phyloP scores from a whole-genome alignment of 108 stramenopile species.

The Chaetoceros tenuissimus region DNA sequence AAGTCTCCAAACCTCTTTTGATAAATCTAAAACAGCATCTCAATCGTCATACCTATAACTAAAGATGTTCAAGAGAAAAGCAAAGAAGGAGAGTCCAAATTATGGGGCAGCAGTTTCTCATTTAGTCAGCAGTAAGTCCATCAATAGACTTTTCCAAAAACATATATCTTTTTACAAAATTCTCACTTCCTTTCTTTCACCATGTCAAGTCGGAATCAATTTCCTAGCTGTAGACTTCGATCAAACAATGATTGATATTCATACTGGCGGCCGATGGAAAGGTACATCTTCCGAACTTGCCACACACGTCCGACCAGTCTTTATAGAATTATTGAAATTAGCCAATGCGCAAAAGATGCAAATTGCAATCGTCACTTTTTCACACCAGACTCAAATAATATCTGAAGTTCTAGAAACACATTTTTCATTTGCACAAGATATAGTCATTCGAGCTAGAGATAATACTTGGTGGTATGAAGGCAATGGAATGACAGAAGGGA shows the following conservation, averaged over 20 bases:
- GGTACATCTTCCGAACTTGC: conserved; percentile 61
- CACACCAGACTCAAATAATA: conserved; percentile 66
- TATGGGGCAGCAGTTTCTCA: neutral
- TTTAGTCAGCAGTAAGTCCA: neutral
- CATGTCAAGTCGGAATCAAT: conserved; percentile 35
- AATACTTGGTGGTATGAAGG: conserved; percentile 79
- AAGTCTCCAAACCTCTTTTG: too few relatives aligned
- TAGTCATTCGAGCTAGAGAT: conserved; percentile 83
- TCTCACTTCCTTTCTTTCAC: neutral
- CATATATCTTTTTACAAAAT: neutral
- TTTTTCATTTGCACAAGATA: conserved; percentile 33
- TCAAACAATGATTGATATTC: conserved; percentile 82
- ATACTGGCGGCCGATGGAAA: conserved; percentile 88
- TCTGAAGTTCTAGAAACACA: conserved; percentile 56
- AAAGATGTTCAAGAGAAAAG: too few relatives aligned
- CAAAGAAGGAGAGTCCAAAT: neutral
- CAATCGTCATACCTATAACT: too few relatives aligned
- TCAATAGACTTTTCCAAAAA: neutral
- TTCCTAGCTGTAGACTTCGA: conserved; percentile 94
- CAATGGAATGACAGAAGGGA: conserved; percentile 59
- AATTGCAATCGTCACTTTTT: conserved; percentile 89
- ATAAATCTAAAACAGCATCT: too few relatives aligned
- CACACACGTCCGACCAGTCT: conserved; percentile 81
- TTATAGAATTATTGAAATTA: conserved; percentile 52
- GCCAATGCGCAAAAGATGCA: conserved; percentile 55